A percentile compares a stretch with the other conserved stretches of the same genome.
These are phyloP conservation scores for Suillus alpinus DNA, from an alignment of 768 basidiomycete species.

Conservation along the genomic window DNA sequence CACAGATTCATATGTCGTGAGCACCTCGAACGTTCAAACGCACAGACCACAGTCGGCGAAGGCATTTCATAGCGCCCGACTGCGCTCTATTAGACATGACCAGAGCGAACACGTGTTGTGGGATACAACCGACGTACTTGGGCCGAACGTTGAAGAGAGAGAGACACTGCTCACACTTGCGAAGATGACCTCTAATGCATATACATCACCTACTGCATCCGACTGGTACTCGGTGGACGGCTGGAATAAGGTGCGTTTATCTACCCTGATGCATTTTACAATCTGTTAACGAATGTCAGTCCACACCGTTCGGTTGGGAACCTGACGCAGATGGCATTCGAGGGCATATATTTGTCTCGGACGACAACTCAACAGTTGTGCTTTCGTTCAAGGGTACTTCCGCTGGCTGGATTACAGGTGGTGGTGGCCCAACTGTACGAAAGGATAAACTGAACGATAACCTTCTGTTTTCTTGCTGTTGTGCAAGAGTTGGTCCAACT, in stretches of 20 bases:
- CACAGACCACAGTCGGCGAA: slow-evolving; percentile 45
- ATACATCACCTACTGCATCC: slow-evolving; percentile 46
- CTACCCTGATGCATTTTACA: neutral
- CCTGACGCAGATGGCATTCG: slow-evolving; percentile 86
- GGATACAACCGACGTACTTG: slow-evolving; percentile 60
- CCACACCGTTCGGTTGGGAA: slow-evolving; percentile 85
- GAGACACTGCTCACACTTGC: slow-evolving; percentile 74
- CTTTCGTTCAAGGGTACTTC: slow-evolving; percentile 95
- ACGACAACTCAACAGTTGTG: slow-evolving; percentile 82
- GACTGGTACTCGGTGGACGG: slow-evolving; percentile 73
- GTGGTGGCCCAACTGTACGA: slow-evolving; percentile 76
- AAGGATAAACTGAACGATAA: slow-evolving; percentile 97
- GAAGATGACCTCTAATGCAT: slow-evolving; percentile 90
- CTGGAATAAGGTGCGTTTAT: slow-evolving; percentile 56
- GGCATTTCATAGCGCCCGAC: slow-evolving; percentile 32
- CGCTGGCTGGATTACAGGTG: slow-evolving; percentile 60
- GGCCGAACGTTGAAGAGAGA: slow-evolving; percentile 71
- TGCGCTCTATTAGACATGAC: slow-evolving; percentile 35
- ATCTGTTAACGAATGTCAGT: slow-evolving; percentile 32
- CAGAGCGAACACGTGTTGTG: slow-evolving; percentile 50
- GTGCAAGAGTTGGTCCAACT: slow-evolving; percentile 89
- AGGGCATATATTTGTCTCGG: slow-evolving; percentile 86
- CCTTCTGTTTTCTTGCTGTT: slow-evolving; percentile 94
- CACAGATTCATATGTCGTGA: slow-evolving; percentile 38
- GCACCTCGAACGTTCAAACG: slow-evolving; percentile 37